Conservation (phyloP, 2,329 filamentous ascomycete genomes). For the Plectosphaerella plurivora region DNA sequence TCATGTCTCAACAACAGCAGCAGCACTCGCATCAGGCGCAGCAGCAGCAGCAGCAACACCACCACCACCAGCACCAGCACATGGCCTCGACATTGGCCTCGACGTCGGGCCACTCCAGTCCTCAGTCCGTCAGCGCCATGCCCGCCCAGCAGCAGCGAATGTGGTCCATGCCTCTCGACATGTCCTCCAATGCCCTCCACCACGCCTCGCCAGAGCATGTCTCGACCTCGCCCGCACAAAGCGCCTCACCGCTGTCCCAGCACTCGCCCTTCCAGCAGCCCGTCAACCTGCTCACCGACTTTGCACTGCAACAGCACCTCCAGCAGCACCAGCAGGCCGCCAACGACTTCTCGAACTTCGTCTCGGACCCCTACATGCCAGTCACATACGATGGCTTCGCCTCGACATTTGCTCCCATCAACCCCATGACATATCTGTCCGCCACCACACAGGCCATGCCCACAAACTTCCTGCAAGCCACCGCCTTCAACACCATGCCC, state of each 20-base stretch:
- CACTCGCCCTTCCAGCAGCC: conserved; percentile 48
- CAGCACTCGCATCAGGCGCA: conserved; percentile 52
- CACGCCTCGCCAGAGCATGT: conserved; percentile 41
- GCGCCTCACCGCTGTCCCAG: conserved; percentile 43
- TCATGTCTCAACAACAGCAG: background rate
- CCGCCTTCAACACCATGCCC: conserved; percentile 55
- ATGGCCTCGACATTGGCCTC: conserved; percentile 5
- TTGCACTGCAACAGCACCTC: conserved; percentile 55
- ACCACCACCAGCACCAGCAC: conserved; percentile 5
- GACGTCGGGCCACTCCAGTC: conserved; percentile 12
- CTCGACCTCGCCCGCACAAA: conserved; percentile 35
- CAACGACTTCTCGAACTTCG: conserved; percentile 46
- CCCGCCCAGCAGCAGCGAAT: conserved; percentile 28
- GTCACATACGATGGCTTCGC: conserved; percentile 38
- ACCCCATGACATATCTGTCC: conserved; percentile 56
- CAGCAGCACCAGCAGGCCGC: conserved; percentile 33
- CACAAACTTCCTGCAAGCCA: conserved; percentile 56
- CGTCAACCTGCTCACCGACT: conserved; percentile 53
- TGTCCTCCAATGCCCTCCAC: conserved; percentile 37
- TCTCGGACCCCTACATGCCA: conserved; percentile 45
- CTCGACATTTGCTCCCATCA: conserved; percentile 45
- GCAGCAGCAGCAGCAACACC: conserved; percentile 33
- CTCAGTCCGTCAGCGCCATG: conserved; percentile 16
- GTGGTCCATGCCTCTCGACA: conserved; percentile 51
- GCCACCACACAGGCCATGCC: conserved; percentile 60